Evolutionary conservation across 1,284 basidiomycete species (phyloP), one percentile per base, ranked within the genome.

Genomic region (Phenoliferia sp.): DNA sequence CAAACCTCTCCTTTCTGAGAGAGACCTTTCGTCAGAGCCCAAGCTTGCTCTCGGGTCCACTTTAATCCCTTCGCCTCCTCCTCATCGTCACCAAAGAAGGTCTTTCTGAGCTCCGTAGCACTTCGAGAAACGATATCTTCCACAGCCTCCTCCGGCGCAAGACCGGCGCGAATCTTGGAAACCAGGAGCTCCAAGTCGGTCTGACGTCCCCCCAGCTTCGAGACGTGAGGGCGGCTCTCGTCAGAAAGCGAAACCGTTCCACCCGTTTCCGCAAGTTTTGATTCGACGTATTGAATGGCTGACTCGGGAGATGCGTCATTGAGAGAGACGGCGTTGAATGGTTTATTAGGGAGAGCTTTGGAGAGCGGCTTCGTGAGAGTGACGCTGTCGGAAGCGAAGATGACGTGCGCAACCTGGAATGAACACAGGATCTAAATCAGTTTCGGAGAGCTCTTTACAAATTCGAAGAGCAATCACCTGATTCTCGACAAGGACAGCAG

Each of bases 11-110:
- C 80, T 59, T 84, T 82, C 68, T 84, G 83, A 0, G 92, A 84
- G 28, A 99, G 83, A 34, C 84, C 82, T 74, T 87, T 89, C 67
- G 98, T 82, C 10, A 99, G 82, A 34, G 83, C 84, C 93, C 94
- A 98, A 0, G 87, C 93, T 78, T 98, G 93, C 63, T 90, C 88
- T 57, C 89, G 84, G 10, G 87, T 85, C 95, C 95, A 99, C 0
- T 87, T 83, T 31, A 96, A 80, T 60, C 79, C 82, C 79, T 92
- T 92, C 3, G 89, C 88, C 76, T 96, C 94, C 62, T 92, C 90
- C 3, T 83, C 79, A 52, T 75, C 75, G 75, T 97, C 94, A 0
- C 93, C 95, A 77, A 97, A 98, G 0, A 91, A 91, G 63, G 85
- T 89, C 83, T 97, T 97, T 59, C 90, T 84, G 59, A 97, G 81